phyloP scores from a whole-genome alignment of 1,284 basidiomycete genomes.

The Entoloma clypeatum region DNA sequence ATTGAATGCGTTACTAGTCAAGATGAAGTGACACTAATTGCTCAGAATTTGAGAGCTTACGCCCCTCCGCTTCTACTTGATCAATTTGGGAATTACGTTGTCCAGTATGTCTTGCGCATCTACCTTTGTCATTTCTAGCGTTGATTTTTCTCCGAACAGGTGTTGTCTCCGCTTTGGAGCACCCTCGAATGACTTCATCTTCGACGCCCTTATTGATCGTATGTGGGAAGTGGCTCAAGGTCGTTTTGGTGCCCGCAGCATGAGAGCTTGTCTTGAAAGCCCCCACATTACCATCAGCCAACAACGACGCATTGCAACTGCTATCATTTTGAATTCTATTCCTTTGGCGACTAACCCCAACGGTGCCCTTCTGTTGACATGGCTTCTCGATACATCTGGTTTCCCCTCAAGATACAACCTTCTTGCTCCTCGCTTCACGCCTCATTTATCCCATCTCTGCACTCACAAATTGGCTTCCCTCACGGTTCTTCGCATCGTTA shows the following conservation, averaged over 20 bases:
- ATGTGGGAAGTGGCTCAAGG: conserved; percentile 98
- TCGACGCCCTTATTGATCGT: conserved; percentile 96
- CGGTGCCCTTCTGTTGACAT: conserved; percentile 91
- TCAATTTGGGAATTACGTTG: conserved; percentile 98
- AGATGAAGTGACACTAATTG: conserved; percentile 84
- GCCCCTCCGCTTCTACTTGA: conserved; percentile 93
- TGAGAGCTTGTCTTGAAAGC: conserved; percentile 95
- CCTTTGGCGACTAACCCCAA: conserved; percentile 98
- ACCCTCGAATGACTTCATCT: conserved; percentile 92
- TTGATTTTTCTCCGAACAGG: conserved; percentile 37
- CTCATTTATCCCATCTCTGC: conserved; percentile 93
- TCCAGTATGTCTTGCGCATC: conserved; percentile 63
- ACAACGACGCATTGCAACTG: conserved; percentile 91
- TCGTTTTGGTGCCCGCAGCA: conserved; percentile 95
- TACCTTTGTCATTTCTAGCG: conserved; percentile 3
- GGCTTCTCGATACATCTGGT: conserved; percentile 92
- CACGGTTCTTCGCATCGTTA: conserved; percentile 90
- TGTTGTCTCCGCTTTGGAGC: conserved; percentile 90
- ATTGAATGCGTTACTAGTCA: conserved; percentile 92
- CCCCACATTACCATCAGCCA: conserved; percentile 82
- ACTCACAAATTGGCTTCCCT: conserved; percentile 97
- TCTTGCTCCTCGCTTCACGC: conserved; percentile 91
- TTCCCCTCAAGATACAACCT: conserved; percentile 92
- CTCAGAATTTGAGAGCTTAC: conserved; percentile 86
- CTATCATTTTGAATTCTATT: conserved; percentile 95